Evolutionary conservation across 306 rosid species (phyloP), one percentile per base, ranked within the genome.

Genomic region (Adenanthera pavonina): DNA sequence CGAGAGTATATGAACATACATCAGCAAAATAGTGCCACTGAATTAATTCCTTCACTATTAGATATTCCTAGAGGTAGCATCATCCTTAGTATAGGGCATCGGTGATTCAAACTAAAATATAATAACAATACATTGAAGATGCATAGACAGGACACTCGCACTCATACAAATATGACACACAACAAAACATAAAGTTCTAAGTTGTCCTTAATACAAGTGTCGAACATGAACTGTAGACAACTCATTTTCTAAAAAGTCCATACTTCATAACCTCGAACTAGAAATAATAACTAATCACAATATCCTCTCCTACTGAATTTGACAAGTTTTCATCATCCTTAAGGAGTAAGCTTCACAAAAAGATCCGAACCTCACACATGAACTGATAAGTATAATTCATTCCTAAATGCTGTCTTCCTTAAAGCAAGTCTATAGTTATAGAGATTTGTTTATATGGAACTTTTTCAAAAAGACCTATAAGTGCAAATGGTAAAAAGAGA

Each of bases 21-120:
- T 36, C 48, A 51, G 53, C 72, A 72, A 82, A 72, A 25, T 74
- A 80, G 71, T 79, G 69, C 82, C 84, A 69, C 83, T 61, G 87
- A 81, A 81, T 53, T 46, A 74, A 83, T 87, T 84, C 84, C 79
- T 73, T 76, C 52, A 47, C 78, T 38, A 77, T 66, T 46, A 78
- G 84, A 84, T 81, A 84, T 84, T 81, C 86, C 84, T 48, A 40
- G 35, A 13, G 65, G 53, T 25, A 69, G 81, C 83, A 77, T 67
- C 78, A 72, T 80, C 44, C 20, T 38, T 54, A 35, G 65, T 67
- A 74, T 38, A 74, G 75, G 33, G 77, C 77, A 40, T 62, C 75
- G 46, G 68, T 74, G 62, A 51, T 54, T 70, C 67, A 75, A 75
- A 66, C 77, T 73, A 78, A 36, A 30, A 25, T 25, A 44, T 10